Base-by-base conservation (phyloP, 305 asterid species). In the Fraxinus platypoda region DNA sequence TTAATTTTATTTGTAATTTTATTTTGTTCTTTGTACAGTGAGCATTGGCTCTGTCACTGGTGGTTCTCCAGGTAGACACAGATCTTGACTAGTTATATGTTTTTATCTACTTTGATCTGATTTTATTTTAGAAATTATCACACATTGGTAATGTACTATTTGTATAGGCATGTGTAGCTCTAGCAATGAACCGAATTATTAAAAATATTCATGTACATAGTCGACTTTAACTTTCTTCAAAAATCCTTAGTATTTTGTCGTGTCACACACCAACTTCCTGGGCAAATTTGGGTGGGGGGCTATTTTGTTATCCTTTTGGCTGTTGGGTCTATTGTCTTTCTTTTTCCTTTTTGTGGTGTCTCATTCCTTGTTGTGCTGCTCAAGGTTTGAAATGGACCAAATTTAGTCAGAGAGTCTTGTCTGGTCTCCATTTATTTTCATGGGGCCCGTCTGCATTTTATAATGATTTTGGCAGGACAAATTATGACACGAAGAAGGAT, bases 51-150 rank as follows among this genome's bases (percentile, higher is more conserved):
- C 79, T 26, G 38, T 11, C 70, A 77, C 71, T 31, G 80, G 49
- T n/a, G 72, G 33, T 77, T 30, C 80, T 52, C 80, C 80, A 77
- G 80, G 80, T 77, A 54, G 54, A 52, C 62, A 11, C 62, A 52
- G 62, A 52, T 52, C 21, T 17, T 15, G 62, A 52, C 62, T 52
- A 52, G 23, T 52, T 5, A 52, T 52, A 52, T 17, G 23, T 52
- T 17, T 52, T 8, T 52, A 4, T 52, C 62, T 52, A 52, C 23
- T 52, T 52, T 52, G 62, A 52, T 52, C 62, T 17, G 21, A 52
- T 52, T 52, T 52, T 52, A 17, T 52, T 52, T 17, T 52, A 52
- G 62, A 52, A 17, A 52, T 52, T 4, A n/a, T 4, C 62, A 17
- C 62, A 52, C 21, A 52, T 5, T 52, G 62, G 23, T 15, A 52